phyloP scores from a whole-genome alignment of 192 early-diverging fungal genomes.

The Entomortierella chlamydospora region DNA sequence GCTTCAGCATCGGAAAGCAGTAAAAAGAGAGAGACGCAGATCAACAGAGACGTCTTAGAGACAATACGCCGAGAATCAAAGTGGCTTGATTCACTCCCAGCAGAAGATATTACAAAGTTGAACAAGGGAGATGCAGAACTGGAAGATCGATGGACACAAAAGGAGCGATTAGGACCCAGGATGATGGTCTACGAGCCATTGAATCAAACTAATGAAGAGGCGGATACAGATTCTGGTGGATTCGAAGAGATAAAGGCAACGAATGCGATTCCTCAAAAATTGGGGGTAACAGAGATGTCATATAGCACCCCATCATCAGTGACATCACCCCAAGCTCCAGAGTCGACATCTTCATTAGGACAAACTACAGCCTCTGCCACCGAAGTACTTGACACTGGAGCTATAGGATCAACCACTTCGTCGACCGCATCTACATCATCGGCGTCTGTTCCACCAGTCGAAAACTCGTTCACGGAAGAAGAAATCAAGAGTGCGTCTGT shows the following conservation, averaged over 20 bases:
- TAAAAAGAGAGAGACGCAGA: conserved; percentile 2
- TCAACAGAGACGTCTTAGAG: conserved; percentile 34
- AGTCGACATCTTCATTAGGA: neutral
- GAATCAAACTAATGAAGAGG: neutral
- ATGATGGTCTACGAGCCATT: conserved; percentile 48
- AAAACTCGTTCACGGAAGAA: neutral
- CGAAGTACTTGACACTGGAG: neutral
- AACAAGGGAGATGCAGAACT: conserved; percentile 12
- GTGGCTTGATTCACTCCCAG: conserved; percentile 41
- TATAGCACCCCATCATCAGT: too few relatives aligned
- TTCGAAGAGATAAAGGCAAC: neutral
- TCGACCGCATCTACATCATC: neutral
- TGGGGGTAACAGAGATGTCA: too few relatives aligned
- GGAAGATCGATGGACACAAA: conserved; percentile 12
- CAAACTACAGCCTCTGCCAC: neutral
- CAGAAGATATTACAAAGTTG: conserved; percentile 39
- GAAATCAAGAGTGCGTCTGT: conserved; percentile 4
- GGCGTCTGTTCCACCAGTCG: too few relatives aligned
- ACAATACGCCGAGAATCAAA: conserved; percentile 33
- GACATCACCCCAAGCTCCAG: too few relatives aligned
- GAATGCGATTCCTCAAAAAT: neutral
- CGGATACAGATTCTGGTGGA: neutral
- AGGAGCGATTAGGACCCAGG: conserved; percentile 31
- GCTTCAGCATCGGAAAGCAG: too few relatives aligned
- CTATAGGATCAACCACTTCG: neutral